phyloP scores from a whole-genome alignment of 2,329 filamentous ascomycete genomes.

The Fusarium paranaense region DNA sequence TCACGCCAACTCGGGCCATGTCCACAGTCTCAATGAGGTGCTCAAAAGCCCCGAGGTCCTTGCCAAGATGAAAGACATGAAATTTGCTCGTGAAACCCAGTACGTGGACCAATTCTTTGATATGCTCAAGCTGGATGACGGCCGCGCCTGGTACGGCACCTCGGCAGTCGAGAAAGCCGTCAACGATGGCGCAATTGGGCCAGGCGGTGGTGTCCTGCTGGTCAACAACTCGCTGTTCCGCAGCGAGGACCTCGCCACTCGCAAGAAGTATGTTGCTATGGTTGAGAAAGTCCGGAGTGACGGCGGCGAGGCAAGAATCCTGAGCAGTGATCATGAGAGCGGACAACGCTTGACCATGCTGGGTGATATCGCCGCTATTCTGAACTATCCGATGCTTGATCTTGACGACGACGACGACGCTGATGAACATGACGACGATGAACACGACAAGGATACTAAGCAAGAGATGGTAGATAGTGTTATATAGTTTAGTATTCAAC shows the following conservation, averaged over 20 bases:
- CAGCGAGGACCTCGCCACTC: constrained; percentile 79
- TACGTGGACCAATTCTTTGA: constrained; percentile 88
- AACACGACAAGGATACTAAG: constrained; percentile 44
- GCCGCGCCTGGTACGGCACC: constrained; percentile 90
- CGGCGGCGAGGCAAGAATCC: constrained; percentile 87
- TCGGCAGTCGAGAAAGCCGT: constrained; percentile 85
- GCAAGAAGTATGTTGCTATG: constrained; percentile 84
- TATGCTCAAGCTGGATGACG: constrained; percentile 84
- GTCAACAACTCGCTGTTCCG: constrained; percentile 91
- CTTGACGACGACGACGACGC: constrained; percentile 75
- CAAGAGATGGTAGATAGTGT: constrained; percentile 44
- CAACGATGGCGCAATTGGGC: constrained; percentile 86
- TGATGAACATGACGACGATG: constrained; percentile 50
- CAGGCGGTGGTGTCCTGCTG: constrained; percentile 85
- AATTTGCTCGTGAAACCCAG: constrained; percentile 85
- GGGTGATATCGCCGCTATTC: constrained; percentile 87
- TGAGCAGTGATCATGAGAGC: constrained; percentile 95
- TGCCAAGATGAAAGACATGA: constrained; percentile 83
- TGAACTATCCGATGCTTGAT: constrained; percentile 89
- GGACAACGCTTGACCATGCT: constrained; percentile 85
- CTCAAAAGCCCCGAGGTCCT: constrained; percentile 84
- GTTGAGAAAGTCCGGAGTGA: constrained; percentile 90
- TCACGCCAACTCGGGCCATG: constrained; percentile 85
- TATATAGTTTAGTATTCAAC: constrained; percentile 40
- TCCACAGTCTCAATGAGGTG: constrained; percentile 89